Conservation (phyloP, 2,329 filamentous ascomycete species). For the Diaporthe australafricana region DNA sequence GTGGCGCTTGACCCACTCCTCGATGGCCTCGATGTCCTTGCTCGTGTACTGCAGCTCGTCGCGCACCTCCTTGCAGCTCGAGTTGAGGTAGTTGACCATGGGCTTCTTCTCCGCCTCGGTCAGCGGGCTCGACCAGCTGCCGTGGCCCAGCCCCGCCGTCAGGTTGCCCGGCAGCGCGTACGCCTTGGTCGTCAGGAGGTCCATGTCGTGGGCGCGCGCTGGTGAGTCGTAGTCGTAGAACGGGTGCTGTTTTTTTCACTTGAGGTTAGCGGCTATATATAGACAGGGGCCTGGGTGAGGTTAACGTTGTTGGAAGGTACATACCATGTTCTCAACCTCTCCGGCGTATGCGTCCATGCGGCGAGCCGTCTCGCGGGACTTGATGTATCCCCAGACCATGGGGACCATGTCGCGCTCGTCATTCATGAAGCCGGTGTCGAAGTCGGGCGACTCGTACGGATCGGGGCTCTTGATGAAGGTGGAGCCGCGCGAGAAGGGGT, state of each 20-base stretch:
- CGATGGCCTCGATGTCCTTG: conserved; percentile 70
- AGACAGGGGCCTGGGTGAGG: fast-evolving
- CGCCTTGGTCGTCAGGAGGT: conserved; percentile 78
- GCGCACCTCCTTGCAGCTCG: conserved; percentile 69
- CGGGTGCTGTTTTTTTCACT: conserved; percentile 68
- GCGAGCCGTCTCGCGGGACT: conserved; percentile 82
- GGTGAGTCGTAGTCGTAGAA: conserved; percentile 78
- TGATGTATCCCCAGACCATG: conserved; percentile 88
- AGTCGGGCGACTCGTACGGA: conserved; percentile 80
- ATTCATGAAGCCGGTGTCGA: conserved; percentile 87
- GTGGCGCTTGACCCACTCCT: conserved; percentile 72
- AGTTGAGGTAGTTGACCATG: conserved; percentile 64
- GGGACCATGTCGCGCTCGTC: conserved; percentile 87
- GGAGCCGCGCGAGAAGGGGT: conserved; percentile 79
- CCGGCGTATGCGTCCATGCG: conserved; percentile 83
- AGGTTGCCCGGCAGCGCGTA: conserved; percentile 81
- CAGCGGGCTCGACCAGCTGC: conserved; percentile 75
- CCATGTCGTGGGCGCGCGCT: conserved; percentile 78
- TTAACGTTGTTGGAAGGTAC: not conserved
- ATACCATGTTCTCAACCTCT: conserved; percentile 70
- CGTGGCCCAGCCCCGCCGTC: conserved; percentile 78
- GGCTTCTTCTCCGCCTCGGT: conserved; percentile 63
- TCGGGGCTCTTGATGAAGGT: conserved; percentile 79
- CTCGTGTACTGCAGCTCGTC: conserved; percentile 75
- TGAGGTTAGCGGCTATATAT: conserved; percentile 40